Conservation (phyloP, 106 monocot species). For the Phalaenopsis equestris region DNA sequence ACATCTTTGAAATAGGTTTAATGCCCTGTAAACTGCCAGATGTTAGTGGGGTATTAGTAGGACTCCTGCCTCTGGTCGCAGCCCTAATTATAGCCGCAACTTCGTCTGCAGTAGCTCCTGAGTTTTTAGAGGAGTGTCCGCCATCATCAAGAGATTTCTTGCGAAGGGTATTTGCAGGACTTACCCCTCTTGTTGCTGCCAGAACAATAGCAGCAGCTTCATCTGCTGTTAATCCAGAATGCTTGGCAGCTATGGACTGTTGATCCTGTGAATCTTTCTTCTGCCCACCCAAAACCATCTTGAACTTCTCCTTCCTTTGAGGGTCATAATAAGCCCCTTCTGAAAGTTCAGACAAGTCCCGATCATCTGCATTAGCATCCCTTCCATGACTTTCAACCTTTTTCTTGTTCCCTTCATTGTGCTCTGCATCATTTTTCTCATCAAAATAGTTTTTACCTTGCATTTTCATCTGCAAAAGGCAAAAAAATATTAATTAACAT, state of each 20-base stretch:
- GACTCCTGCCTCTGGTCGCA: slow-evolving; percentile 6
- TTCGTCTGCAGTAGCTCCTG: slow-evolving; percentile 8
- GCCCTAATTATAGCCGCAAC: neutral
- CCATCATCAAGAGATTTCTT: slow-evolving; percentile 2
- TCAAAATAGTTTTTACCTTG: slow-evolving; percentile 21
- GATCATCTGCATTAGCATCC: slow-evolving; percentile 2
- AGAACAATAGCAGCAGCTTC: slow-evolving; percentile 77
- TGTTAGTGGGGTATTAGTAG: neutral
- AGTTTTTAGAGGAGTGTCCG: neutral
- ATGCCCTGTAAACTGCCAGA: slow-evolving; percentile 18
- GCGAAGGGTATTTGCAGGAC: slow-evolving; percentile 27
- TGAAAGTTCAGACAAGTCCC: slow-evolving; percentile 15
- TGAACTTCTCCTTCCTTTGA: slow-evolving; percentile 61
- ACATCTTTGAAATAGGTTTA: slow-evolving; percentile 1
- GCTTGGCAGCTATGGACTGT: slow-evolving; percentile 9
- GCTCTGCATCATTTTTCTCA: slow-evolving; percentile 6
- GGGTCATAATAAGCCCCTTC: slow-evolving; percentile 31
- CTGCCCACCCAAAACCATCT: slow-evolving; percentile 53
- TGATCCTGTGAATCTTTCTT: slow-evolving; percentile 47
- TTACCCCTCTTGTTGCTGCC: slow-evolving; percentile 63
- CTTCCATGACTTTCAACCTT: slow-evolving; percentile 6
- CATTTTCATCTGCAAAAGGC: slow-evolving; percentile 32
- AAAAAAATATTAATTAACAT: too few relatives aligned
- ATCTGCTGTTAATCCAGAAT: slow-evolving; percentile 46
- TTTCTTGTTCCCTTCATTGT: slow-evolving; percentile 14